Conservation (phyloP, 768 basidiomycete genomes). For the Leccinellum luteum region DNA sequence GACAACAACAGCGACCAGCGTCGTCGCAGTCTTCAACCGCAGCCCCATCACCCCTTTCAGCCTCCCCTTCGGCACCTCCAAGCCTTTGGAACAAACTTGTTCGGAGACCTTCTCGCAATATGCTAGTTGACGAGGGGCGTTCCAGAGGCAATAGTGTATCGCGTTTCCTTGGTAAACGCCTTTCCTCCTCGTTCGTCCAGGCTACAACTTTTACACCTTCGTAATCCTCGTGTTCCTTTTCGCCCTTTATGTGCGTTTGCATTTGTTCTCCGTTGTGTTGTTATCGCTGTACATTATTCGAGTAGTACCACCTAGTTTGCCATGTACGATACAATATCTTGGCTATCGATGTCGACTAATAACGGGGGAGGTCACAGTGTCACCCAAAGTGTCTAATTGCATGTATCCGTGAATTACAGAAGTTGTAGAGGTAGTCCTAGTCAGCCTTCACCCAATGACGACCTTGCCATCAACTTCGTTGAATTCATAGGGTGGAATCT, state of each 20-base stretch:
- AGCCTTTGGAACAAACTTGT: slow-evolving; percentile 27
- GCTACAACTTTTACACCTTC: slow-evolving; percentile 1
- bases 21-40: slow-evolving; percentile 1
- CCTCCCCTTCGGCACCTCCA: slow-evolving; percentile 7
- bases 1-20: neutral
- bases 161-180: slow-evolving; percentile 20
- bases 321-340: neutral
- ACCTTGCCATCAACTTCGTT: slow-evolving; percentile 86
- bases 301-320: neutral
- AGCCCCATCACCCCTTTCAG: slow-evolving; percentile 1
- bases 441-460: slow-evolving; percentile 64
- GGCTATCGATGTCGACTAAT: neutral
- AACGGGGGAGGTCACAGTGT: neutral
- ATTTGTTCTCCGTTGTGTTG: neutral
- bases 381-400: slow-evolving; percentile 23
- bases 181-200: slow-evolving; percentile 6
- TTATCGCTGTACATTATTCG: neutral
- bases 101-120: slow-evolving; percentile 16
- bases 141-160: slow-evolving; percentile 16
- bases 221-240: neutral
- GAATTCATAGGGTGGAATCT: slow-evolving; percentile 87
- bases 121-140: slow-evolving; percentile 8
- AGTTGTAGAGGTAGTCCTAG: slow-evolving; percentile 7
- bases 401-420: slow-evolving; percentile 19
- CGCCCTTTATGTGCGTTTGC: neutral